phyloP scores from a whole-genome alignment of 2,329 filamentous ascomycete species.

The Fusarium sp. region DNA sequence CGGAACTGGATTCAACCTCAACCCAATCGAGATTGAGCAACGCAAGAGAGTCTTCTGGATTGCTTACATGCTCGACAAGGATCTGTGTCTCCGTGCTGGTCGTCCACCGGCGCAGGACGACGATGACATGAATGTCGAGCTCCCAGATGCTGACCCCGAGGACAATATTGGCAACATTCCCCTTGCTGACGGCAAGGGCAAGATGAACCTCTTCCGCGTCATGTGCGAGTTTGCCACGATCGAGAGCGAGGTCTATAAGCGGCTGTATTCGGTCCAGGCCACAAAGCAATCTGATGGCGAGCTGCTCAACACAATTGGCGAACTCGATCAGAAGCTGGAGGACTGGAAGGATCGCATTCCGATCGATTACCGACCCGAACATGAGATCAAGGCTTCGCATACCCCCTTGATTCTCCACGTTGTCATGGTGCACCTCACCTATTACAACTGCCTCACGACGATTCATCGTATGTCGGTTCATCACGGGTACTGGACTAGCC shows the following conservation, averaged over 20 bases:
- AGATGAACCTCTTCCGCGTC: slow-evolving; percentile 93
- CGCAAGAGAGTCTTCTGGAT: slow-evolving; percentile 76
- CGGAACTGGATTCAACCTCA: slow-evolving; percentile 91
- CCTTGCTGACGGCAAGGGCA: slow-evolving; percentile 86
- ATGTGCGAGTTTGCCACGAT: slow-evolving; percentile 94
- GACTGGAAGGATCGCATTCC: slow-evolving; percentile 97
- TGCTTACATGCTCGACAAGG: slow-evolving; percentile 74
- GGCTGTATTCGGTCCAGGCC: slow-evolving; percentile 91
- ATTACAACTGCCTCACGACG: slow-evolving; percentile 97
- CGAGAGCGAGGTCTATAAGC: slow-evolving; percentile 93
- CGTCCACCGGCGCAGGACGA: slow-evolving; percentile 72
- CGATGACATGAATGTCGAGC: slow-evolving; percentile 90
- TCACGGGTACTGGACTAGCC: slow-evolving; percentile 97
- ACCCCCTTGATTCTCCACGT: slow-evolving; percentile 95
- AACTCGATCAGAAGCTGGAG: slow-evolving; percentile 89
- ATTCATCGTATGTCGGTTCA: slow-evolving; percentile 99
- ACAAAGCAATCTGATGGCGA: slow-evolving; percentile 93
- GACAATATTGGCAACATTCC: slow-evolving; percentile 97
- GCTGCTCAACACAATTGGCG: slow-evolving; percentile 93
- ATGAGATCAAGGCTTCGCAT: slow-evolving; percentile 93
- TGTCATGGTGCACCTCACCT: slow-evolving; percentile 93
- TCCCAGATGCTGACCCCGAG: slow-evolving; percentile 88
- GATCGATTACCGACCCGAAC: slow-evolving; percentile 94
- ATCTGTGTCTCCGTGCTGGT: slow-evolving; percentile 69
- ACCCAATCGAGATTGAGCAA: slow-evolving; percentile 94